Conservation (phyloP, 192 early-diverging fungal genomes). For the Coemansia sp. region DNA sequence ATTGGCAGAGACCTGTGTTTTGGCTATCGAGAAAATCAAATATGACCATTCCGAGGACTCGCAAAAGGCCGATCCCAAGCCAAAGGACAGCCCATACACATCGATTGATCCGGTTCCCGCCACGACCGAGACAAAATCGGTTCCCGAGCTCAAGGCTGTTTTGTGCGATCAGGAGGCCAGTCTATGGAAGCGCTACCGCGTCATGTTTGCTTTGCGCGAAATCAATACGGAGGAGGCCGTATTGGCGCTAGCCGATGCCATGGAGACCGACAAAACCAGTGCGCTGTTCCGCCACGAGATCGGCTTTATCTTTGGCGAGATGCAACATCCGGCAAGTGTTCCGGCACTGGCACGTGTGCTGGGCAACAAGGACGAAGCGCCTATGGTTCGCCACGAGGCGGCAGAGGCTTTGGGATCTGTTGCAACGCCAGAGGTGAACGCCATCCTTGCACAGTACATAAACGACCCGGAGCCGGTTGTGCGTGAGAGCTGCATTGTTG, state of each 20-base stretch:
- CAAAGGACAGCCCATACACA: conserved; percentile 59
- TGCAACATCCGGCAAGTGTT: conserved; percentile 90
- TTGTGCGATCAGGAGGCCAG: conserved; percentile 71
- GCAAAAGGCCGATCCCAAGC: conserved; percentile 20
- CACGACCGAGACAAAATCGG: conserved; percentile 59
- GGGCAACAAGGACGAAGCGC: conserved; percentile 71
- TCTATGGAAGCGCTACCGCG: conserved; percentile 90
- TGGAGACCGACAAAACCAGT: conserved; percentile 70
- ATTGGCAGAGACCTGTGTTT: conserved; percentile 86
- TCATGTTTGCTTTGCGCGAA: conserved; percentile 94
- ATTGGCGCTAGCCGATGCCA: conserved; percentile 80
- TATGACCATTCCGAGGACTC: conserved; percentile 64
- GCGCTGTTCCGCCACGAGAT: conserved; percentile 94
- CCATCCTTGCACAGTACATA: conserved; percentile 69
- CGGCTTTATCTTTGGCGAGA: conserved; percentile 96
- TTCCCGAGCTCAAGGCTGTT: conserved; percentile 64
- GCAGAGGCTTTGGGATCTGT: conserved; percentile 97
- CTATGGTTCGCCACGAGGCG: conserved; percentile 97
- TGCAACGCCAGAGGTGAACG: conserved; percentile 84
- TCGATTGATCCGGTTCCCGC: conserved; percentile 96
- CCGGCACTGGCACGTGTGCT: conserved; percentile 80
- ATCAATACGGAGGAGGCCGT: conserved; percentile 82
- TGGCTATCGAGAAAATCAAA: conserved; percentile 85
- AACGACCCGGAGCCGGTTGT: conserved; percentile 83
- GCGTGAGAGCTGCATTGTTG: conserved; percentile 89